Conservation (phyloP, 129 eudicot genomes). For the Artemisia argyi region DNA sequence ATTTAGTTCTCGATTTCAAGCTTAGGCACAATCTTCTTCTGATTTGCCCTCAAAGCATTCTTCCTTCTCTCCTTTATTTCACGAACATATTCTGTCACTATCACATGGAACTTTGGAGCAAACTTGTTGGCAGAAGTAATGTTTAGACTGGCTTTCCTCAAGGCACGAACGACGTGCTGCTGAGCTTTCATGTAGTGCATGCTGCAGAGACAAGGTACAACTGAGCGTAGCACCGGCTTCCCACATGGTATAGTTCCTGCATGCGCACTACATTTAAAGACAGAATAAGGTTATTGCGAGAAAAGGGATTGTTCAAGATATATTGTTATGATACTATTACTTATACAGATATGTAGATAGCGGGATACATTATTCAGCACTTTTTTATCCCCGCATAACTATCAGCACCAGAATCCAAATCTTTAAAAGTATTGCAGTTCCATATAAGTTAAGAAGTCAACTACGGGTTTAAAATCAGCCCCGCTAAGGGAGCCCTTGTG, state of each 20-base stretch:
- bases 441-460: neutral
- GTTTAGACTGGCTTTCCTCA: slow-evolving; percentile 53
- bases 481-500: neutral
- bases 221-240: slow-evolving; percentile 51
- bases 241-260: slow-evolving; percentile 51
- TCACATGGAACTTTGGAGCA: slow-evolving; percentile 54
- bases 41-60: slow-evolving; percentile 28
- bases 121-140: slow-evolving; percentile 33
- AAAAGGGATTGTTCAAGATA: neutral
- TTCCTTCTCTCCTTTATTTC: slow-evolving; percentile 51
- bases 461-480: neutral
- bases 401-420: neutral
- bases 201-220: slow-evolving; percentile 50
- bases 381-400: neutral
- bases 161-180: slow-evolving; percentile 46
- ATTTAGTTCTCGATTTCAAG: slow-evolving; percentile 33
- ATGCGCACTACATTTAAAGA: slow-evolving; percentile 36
- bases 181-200: slow-evolving; percentile 48
- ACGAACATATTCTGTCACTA: slow-evolving; percentile 54
- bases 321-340: neutral
- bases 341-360: neutral
- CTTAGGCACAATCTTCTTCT: slow-evolving; percentile 36
- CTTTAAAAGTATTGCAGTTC: neutral
- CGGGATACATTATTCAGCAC: neutral
- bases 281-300: slow-evolving; percentile 5